These are phyloP conservation scores for Zymoseptoria pseudotritici DNA, from an alignment of 2,329 filamentous ascomycete species.

Conservation along the genomic window DNA sequence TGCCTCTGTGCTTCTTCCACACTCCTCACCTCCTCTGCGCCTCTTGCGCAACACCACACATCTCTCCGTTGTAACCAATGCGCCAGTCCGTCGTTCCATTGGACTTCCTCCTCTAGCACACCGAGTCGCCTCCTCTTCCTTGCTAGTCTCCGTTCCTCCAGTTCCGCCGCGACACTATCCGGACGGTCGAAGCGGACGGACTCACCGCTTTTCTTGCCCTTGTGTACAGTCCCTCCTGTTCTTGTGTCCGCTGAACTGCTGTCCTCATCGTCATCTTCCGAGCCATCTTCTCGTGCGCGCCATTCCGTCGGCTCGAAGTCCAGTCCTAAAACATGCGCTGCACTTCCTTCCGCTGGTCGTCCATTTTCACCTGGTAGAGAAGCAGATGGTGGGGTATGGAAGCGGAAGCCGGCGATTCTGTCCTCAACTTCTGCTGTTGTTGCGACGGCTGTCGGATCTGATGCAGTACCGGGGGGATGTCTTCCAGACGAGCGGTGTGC, in stretches of 20 bases:
- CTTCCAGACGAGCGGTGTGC: constrained; percentile 13
- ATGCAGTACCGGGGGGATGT: neutral
- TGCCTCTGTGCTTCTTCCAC: neutral
- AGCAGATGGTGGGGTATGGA: constrained; percentile 13
- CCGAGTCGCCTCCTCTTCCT: constrained; percentile 33
- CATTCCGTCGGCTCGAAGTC: constrained; percentile 34
- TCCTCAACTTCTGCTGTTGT: constrained; percentile 3
- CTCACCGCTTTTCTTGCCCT: constrained; percentile 14
- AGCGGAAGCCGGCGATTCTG: constrained; percentile 25
- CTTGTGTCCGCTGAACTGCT: constrained; percentile 4
- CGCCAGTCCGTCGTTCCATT: constrained; percentile 74
- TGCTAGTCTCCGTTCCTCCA: constrained; percentile 22
- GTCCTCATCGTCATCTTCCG: constrained; percentile 25
- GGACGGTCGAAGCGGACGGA: constrained; percentile 39
- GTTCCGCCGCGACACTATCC: constrained; percentile 36
- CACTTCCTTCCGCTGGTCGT: neutral
- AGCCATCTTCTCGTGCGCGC: constrained; percentile 33
- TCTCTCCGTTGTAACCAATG: constrained; percentile 71
- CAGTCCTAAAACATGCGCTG: constrained; percentile 12
- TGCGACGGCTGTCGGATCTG: neutral
- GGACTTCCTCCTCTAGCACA: constrained; percentile 37
- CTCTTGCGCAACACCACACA: constrained; percentile 74
- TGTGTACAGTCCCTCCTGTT: neutral
- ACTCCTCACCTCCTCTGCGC: constrained; percentile 33
- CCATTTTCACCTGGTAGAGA: neutral